Conservation (phyloP, 192 early-diverging fungal genomes). For the Coemansia sp. region DNA sequence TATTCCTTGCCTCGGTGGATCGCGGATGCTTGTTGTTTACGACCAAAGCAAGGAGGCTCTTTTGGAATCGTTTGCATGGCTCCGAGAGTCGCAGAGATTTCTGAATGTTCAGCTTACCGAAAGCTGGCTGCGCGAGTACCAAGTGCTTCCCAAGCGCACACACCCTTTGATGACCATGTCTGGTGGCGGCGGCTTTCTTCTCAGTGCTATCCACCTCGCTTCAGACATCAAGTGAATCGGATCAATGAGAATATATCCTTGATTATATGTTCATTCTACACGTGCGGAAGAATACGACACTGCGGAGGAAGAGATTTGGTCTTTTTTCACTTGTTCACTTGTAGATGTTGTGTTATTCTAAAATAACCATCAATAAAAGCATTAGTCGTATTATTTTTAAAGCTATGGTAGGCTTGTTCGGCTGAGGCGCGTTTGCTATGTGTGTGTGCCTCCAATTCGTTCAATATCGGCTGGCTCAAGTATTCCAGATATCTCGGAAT, state of each 20-base stretch:
- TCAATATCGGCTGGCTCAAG: conserved; percentile 42
- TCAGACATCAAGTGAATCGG: neutral
- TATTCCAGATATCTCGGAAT: conserved; percentile 29
- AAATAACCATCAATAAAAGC: too few species aligned
- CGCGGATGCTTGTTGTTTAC: conserved; percentile 84
- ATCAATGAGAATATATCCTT: too few species aligned
- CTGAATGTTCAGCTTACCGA: conserved; percentile 87
- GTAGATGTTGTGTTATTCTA: too few species aligned
- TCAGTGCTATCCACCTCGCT: conserved; percentile 63
- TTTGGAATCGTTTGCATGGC: conserved; percentile 61
- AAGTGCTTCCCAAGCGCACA: conserved; percentile 77
- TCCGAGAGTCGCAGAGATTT: conserved; percentile 68
- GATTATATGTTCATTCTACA: too few species aligned
- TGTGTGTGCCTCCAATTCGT: conserved; percentile 19
- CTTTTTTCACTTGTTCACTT: too few species aligned
- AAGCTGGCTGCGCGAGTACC: conserved; percentile 88
- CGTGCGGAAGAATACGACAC: too few species aligned
- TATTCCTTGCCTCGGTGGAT: conserved; percentile 73
- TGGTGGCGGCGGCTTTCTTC: conserved; percentile 69
- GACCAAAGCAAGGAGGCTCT: conserved; percentile 67
- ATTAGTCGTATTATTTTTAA: too few species aligned
- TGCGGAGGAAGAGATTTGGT: too few species aligned
- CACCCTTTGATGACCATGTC: conserved; percentile 79
- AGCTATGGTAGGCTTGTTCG: too few species aligned
- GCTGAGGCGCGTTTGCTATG: neutral